These are phyloP conservation scores for Bathelium albidoporum DNA, from an alignment of 495 filamentous ascomycete species.

Conservation along the genomic window DNA sequence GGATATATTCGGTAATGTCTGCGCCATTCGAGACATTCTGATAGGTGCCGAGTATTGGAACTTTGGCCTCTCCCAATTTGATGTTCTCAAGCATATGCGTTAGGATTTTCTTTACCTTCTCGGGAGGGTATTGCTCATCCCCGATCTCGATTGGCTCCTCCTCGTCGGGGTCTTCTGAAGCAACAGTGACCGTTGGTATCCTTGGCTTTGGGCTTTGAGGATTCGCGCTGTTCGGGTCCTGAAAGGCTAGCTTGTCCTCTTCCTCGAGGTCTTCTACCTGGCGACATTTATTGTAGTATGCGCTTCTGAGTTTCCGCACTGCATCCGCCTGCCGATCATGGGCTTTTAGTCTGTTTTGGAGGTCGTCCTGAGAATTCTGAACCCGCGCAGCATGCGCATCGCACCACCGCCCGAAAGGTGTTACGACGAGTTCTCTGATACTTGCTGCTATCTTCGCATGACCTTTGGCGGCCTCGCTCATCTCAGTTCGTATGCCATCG, in stretches of 20 bases:
- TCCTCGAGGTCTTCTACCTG: conserved; percentile 93
- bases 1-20: conserved; percentile 90
- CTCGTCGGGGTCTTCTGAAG: conserved; percentile 48
- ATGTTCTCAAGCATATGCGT: conserved; percentile 78
- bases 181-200: conserved; percentile 38
- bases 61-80: conserved; percentile 79
- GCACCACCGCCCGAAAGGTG: conserved; percentile 90
- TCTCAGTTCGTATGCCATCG: conserved; percentile 87
- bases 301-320: conserved; percentile 83
- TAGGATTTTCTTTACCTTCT: conserved; percentile 83
- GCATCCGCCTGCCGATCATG: conserved; percentile 85
- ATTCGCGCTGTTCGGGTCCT: conserved; percentile 54
- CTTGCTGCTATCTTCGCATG: conserved; percentile 93
- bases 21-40: conserved; percentile 81
- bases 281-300: conserved; percentile 98
- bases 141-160: conserved; percentile 82
- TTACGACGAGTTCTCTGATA: conserved; percentile 89
- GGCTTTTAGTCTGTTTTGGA: conserved; percentile 77
- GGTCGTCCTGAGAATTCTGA: conserved; percentile 85
- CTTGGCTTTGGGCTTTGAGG: conserved; percentile 49
- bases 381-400: conserved; percentile 86
- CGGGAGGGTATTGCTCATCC: conserved; percentile 70
- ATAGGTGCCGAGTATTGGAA: conserved; percentile 90
- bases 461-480: conserved; percentile 80
- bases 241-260: conserved; percentile 95